Conservation (phyloP, 441 rosid genomes). For the Breynia disticha region DNA sequence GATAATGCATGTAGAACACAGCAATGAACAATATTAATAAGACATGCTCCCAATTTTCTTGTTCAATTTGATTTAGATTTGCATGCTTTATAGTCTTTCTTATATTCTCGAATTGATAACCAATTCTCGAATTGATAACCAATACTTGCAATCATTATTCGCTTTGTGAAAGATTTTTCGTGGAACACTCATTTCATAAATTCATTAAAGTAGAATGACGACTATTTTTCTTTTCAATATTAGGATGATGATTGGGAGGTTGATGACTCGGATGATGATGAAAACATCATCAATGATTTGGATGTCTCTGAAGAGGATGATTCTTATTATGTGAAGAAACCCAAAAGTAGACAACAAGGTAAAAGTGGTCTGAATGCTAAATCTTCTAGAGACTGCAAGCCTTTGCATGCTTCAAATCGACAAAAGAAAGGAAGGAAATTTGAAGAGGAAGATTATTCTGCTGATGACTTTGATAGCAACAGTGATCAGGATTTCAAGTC, state of each 20-base stretch:
- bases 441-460: conserved; percentile 69
- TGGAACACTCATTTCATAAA: background rate
- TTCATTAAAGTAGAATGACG: background rate
- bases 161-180: background rate
- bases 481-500: conserved; percentile 57
- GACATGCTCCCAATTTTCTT: no score
- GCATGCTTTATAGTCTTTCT: no score
- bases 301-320: conserved; percentile 71
- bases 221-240: conserved; percentile 12
- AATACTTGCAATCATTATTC: no score
- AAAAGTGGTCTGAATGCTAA: conserved; percentile 49
- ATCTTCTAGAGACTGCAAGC: conserved; percentile 40
- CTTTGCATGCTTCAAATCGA: conserved; percentile 35
- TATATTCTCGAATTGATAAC: no score
- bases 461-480: conserved; percentile 63
- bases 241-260: conserved; percentile 77
- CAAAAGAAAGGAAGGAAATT: conserved; percentile 56
- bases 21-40: no score
- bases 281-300: conserved; percentile 50
- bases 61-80: no score
- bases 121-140: no score
- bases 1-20: no score
- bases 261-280: conserved; percentile 71
- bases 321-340: conserved; percentile 53
- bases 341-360: conserved; percentile 49